These are phyloP conservation scores for Boletus rubescentipes DNA, from an alignment of 768 basidiomycete genomes.

Conservation along the genomic window DNA sequence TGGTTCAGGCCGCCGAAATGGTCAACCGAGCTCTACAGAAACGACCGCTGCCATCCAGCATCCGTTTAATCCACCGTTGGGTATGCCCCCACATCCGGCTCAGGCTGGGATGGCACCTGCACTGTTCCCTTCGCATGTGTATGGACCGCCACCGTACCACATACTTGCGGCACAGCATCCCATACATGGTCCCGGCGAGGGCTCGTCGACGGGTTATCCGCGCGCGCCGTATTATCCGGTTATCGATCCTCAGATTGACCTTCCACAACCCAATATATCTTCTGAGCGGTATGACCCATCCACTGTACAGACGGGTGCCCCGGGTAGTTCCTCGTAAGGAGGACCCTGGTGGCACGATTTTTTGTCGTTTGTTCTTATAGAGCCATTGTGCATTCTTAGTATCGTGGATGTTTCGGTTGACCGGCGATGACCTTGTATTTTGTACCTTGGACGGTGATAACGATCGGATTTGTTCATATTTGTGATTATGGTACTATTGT, in stretches of 20 bases:
- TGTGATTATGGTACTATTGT: conserved; percentile 9
- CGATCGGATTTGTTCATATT: conserved; percentile 25
- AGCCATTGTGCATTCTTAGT: background rate
- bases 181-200: conserved; percentile 22
- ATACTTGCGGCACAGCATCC: conserved; percentile 23
- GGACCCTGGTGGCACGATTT: background rate
- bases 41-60: conserved; percentile 3
- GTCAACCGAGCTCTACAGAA: conserved; percentile 6
- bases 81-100: conserved; percentile 15
- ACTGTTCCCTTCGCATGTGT: conserved; percentile 28
- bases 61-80: conserved; percentile 14
- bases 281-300: conserved; percentile 35
- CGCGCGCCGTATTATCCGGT: conserved; percentile 38
- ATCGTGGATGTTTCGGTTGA: background rate
- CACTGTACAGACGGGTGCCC: conserved; percentile 8
- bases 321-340: conserved; percentile 16
- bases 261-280: conserved; percentile 32
- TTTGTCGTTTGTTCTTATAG: background rate
- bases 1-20: conserved; percentile 3
- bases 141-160: conserved; percentile 31
- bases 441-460: conserved; percentile 4
- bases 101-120: conserved; percentile 16
- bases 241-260: conserved; percentile 39
- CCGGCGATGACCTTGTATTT: background rate
- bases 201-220: conserved; percentile 24